Conservation (phyloP, 2,329 filamentous ascomycete species). For the Trichoderma sp. region DNA sequence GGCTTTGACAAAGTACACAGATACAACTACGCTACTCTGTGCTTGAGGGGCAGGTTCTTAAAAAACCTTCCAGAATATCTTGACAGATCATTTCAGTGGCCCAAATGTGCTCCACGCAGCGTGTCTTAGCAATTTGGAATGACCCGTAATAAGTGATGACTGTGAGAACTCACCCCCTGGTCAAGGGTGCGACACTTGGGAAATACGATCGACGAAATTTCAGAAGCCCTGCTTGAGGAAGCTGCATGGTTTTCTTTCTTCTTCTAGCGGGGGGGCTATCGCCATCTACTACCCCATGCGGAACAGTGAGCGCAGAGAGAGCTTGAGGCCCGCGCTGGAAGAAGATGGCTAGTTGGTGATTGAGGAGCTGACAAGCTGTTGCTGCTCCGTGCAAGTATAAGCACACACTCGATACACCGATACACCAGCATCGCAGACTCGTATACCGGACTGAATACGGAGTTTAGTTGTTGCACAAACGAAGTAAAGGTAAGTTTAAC, state of each 20-base stretch:
- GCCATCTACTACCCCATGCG: not conserved
- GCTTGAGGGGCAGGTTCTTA: not conserved
- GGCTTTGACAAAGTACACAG: not conserved
- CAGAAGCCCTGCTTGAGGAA: not conserved
- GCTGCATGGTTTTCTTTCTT: not conserved
- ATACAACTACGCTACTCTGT: not conserved
- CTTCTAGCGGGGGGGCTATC: not conserved
- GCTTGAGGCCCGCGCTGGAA: not conserved
- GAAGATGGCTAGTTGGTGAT: not conserved
- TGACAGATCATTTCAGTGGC: conserved; percentile 15
- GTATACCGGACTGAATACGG: not conserved
- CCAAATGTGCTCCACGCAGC: conserved; percentile 12
- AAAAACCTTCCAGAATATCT: conserved; percentile 18
- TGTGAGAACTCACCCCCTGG: not conserved
- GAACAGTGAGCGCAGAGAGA: not conserved
- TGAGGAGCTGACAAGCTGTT: not conserved
- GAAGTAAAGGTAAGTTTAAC: not conserved
- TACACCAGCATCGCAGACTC: not conserved
- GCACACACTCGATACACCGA: not conserved
- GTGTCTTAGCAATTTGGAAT: conserved; percentile 1
- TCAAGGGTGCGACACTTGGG: not conserved
- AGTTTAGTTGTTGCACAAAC: not conserved
- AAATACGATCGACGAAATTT: conserved; percentile 6
- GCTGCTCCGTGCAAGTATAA: not conserved
- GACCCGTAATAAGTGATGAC: not conserved